Conservation (phyloP, 805 yeast species). For the Priceomyces fermenticarens region DNA sequence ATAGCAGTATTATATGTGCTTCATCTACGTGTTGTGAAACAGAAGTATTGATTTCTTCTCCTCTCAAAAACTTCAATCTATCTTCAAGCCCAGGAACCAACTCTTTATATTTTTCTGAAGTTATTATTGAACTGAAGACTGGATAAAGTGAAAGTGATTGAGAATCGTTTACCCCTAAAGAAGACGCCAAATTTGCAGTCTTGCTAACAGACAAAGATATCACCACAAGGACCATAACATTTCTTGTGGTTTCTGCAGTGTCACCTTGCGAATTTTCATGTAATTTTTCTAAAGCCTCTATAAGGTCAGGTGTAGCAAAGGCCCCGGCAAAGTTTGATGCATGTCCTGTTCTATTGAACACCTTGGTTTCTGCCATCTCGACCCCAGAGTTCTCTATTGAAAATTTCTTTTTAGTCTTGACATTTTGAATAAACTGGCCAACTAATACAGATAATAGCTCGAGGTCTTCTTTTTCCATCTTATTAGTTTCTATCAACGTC, state of each 20-base stretch:
- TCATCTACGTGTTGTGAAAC: constrained; percentile 13
- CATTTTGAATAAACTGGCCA: constrained; percentile 33
- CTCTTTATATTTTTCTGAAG: constrained; percentile 45
- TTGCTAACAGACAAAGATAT: constrained; percentile 45
- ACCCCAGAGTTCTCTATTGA: constrained; percentile 4
- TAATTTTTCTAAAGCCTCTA: constrained; percentile 54
- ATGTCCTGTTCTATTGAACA: constrained; percentile 17
- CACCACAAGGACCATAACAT: constrained; percentile 52
- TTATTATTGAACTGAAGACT: constrained; percentile 50
- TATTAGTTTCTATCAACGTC: constrained; percentile 43
- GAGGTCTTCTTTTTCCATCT: constrained; percentile 46
- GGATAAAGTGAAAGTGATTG: constrained; percentile 49
- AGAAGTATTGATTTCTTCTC: constrained; percentile 9
- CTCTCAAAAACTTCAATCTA: constrained; percentile 46
- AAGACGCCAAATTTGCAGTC: constrained; percentile 40
- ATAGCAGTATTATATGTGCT: constrained; percentile 37
- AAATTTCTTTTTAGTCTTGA: constrained; percentile 14
- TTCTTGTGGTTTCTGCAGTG: constrained; percentile 43
- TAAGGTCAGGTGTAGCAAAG: constrained; percentile 57
- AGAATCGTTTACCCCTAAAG: constrained; percentile 42
- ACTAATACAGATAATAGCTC: constrained; percentile 44
- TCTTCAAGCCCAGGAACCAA: constrained; percentile 51
- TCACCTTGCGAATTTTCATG: constrained; percentile 58
- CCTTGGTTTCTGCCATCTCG: constrained; percentile 9
- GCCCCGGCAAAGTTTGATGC: constrained; percentile 45